Evolutionary conservation across 345 rosid species (phyloP).

Genomic region (Acer yangbiense): DNA sequence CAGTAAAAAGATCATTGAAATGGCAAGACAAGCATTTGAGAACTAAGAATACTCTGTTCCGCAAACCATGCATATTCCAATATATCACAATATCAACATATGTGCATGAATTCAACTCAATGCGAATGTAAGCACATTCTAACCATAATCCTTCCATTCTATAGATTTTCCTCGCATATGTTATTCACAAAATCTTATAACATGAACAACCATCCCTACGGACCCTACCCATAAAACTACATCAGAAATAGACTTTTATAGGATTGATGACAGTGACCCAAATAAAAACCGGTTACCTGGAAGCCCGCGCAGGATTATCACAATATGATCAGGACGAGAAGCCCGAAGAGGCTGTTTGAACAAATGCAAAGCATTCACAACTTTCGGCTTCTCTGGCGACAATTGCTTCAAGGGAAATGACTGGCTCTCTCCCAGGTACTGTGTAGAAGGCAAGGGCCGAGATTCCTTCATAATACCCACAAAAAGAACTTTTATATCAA

Average conservation of each 20-base stretch:
- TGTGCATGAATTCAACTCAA: neutral
- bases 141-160: too few species aligned
- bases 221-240: neutral
- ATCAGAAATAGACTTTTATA: too few species aligned
- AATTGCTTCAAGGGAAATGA: constrained; percentile 37
- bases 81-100: neutral
- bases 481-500: neutral
- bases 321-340: constrained; percentile 82
- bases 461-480: constrained; percentile 33
- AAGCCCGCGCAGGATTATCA: constrained; percentile 86
- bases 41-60: neutral
- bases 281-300: constrained; percentile 53
- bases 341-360: constrained; percentile 70
- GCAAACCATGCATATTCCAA: neutral
- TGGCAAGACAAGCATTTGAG: constrained; percentile 4
- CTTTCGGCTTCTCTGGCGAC: constrained; percentile 50
- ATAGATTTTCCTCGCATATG: too few species aligned
- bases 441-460: constrained; percentile 33
- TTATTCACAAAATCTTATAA: too few species aligned
- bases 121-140: neutral
- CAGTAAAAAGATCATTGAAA: neutral
- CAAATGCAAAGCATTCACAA: constrained; percentile 67
- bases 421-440: constrained; percentile 31
- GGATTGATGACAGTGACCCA: neutral
- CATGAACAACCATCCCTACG: neutral